phyloP scores from a whole-genome alignment of 306 rosid species.

The Dalbergia cochinchinensis region DNA sequence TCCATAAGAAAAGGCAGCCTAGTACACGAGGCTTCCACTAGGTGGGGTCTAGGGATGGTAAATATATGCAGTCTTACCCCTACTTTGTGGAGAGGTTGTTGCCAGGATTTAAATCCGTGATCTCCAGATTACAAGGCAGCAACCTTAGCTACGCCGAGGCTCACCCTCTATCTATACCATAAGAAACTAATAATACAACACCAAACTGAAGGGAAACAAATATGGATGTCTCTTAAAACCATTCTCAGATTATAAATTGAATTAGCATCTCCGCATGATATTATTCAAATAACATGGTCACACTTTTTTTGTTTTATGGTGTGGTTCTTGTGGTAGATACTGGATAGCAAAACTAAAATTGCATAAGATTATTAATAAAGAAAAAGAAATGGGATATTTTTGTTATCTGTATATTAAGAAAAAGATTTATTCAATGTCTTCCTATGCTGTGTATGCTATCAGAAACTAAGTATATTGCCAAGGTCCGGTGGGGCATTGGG shows the following conservation, averaged over 20 bases:
- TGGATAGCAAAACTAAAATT: slow-evolving; percentile 4
- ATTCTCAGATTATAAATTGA: background rate
- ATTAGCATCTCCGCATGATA: slow-evolving; percentile 1
- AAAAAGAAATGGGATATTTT: background rate
- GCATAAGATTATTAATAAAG: background rate
- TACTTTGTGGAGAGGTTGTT: too few relatives aligned
- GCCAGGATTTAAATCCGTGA: too few relatives aligned
- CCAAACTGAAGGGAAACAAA: background rate
- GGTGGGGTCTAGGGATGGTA: too few relatives aligned
- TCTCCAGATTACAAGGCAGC: too few relatives aligned
- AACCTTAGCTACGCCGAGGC: too few relatives aligned
- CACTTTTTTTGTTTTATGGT: background rate
- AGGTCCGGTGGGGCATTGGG: slow-evolving; percentile 99
- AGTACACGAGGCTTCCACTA: too few relatives aligned
- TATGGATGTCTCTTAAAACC: background rate
- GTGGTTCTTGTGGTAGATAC: background rate
- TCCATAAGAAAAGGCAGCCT: too few relatives aligned
- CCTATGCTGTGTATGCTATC: slow-evolving; percentile 46
- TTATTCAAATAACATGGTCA: background rate
- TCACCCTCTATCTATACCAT: background rate
- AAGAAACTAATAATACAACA: background rate
- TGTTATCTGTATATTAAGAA: slow-evolving; percentile 8
- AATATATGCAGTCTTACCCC: too few relatives aligned
- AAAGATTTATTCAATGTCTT: slow-evolving; percentile 24
- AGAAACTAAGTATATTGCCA: slow-evolving; percentile 98